A percentile compares a stretch with the other conserved stretches of the same genome.
Evolutionary conservation across 2,329 filamentous ascomycete species (phyloP).

Genomic region (Ceratocystis eucalypticola): DNA sequence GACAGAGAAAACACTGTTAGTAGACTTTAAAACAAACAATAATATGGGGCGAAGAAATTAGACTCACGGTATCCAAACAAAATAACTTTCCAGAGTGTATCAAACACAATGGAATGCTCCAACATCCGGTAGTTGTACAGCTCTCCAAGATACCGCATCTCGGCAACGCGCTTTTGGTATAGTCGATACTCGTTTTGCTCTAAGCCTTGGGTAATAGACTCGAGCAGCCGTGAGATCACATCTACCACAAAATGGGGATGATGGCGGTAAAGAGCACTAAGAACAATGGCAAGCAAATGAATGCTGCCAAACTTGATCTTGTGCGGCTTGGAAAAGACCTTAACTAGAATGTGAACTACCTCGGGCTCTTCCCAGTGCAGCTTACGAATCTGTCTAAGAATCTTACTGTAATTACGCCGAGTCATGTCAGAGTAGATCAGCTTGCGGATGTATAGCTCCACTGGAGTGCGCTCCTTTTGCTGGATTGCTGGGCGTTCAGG

Average conservation of each 20-base stretch:
- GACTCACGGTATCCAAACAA: constrained; percentile 70
- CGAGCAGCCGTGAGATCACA: constrained; percentile 84
- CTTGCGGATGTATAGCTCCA: constrained; percentile 85
- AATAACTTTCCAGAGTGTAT: constrained; percentile 85
- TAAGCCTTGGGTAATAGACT: constrained; percentile 73
- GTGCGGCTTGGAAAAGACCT: constrained; percentile 87
- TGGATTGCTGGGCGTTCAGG: constrained; percentile 86
- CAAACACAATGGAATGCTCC: constrained; percentile 89
- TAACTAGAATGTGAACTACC: constrained; percentile 65
- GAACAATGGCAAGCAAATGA: constrained; percentile 77
- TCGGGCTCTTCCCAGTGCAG: constrained; percentile 95
- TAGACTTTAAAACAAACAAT: not conserved
- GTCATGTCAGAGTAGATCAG: constrained; percentile 88
- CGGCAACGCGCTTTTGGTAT: constrained; percentile 85
- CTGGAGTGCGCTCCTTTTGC: constrained; percentile 88
- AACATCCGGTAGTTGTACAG: constrained; percentile 97
- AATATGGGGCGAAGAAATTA: not conserved
- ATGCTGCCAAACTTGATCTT: constrained; percentile 98
- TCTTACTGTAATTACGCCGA: constrained; percentile 84
- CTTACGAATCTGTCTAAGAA: constrained; percentile 85
- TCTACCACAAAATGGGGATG: constrained; percentile 81
- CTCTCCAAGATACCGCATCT: constrained; percentile 92
- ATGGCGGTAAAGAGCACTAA: constrained; percentile 79
- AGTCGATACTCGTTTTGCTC: constrained; percentile 97
- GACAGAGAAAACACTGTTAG: constrained; percentile 17